A percentile compares a stretch with the other conserved stretches of the same genome.
These are phyloP conservation scores for Buxus sempervirens DNA, from an alignment of 164 flowering plant genomes.

Conservation along the genomic window DNA sequence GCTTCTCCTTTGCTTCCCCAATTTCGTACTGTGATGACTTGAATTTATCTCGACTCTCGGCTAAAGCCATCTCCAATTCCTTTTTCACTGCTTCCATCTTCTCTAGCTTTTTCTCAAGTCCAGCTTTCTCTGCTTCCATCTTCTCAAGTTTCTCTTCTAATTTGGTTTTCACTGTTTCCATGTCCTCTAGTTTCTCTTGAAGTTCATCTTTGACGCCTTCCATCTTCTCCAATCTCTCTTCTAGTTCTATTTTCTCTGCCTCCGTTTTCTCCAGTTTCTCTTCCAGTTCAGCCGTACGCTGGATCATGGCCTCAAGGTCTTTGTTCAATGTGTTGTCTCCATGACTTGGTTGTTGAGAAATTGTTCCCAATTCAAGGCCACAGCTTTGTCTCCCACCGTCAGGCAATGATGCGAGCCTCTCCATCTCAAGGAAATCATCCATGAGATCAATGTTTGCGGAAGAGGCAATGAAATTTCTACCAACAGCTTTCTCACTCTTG, in stretches of 20 bases:
- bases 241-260: conserved; percentile 32
- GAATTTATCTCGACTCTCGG: conserved; percentile 31
- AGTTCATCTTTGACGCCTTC: conserved; percentile 48
- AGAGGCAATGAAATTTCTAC: conserved; percentile 27
- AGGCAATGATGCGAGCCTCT: conserved; percentile 68
- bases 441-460: conserved; percentile 56
- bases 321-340: conserved; percentile 30
- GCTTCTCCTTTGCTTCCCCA: conserved; percentile 39
- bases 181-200: conserved; percentile 17
- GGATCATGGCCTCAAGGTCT: conserved; percentile 41
- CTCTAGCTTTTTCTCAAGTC: conserved; percentile 26
- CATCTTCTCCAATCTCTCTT: conserved; percentile 34
- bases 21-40: conserved; percentile 36
- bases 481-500: conserved; percentile 41
- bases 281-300: conserved; percentile 42
- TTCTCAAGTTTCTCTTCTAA: conserved; percentile 40
- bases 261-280: conserved; percentile 6
- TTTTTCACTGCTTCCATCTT: conserved; percentile 43
- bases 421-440: conserved; percentile 99
- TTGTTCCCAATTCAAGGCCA: conserved; percentile 20
- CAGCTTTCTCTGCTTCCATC: conserved; percentile 46
- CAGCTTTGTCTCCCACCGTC: conserved; percentile 26
- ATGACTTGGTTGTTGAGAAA: conserved; percentile 15
- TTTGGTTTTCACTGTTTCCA: conserved; percentile 21
- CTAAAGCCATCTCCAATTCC: conserved; percentile 40